These are phyloP conservation scores for Aureobasidium mangrovei DNA, from an alignment of 2,329 filamentous ascomycete species.

Conservation along the genomic window DNA sequence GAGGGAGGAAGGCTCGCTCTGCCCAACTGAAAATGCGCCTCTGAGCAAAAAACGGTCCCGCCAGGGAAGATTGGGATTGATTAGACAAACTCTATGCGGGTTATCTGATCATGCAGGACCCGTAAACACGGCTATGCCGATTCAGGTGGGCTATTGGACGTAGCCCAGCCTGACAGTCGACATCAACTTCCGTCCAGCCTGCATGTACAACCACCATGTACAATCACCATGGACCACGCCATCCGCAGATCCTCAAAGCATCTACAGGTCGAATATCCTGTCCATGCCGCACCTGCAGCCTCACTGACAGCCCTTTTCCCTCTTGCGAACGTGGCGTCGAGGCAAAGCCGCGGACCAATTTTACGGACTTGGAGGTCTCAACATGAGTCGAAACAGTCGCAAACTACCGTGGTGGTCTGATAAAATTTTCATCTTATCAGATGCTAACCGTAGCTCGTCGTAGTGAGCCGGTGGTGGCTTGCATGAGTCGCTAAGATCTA, in stretches of 20 bases:
- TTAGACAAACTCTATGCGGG: not conserved
- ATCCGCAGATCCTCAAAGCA: no score
- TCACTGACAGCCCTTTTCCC: not conserved
- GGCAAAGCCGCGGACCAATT: not conserved
- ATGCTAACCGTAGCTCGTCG: not conserved
- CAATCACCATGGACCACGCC: no score
- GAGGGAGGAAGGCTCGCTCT: not conserved
- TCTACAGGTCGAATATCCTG: not conserved
- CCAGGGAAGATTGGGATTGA: conserved; percentile 14
- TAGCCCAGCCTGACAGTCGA: no score
- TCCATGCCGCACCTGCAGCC: no score
- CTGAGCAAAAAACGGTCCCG: not conserved
- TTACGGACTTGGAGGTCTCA: no score
- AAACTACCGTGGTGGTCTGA: conserved; percentile 8
- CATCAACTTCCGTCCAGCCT: no score
- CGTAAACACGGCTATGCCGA: not conserved
- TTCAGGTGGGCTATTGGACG: no score
- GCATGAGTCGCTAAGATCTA: not conserved
- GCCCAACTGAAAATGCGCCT: not conserved
- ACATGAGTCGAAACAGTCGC: not conserved
- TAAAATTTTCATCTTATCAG: conserved; percentile 11
- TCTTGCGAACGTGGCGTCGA: no score
- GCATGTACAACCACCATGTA: no score
- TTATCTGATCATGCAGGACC: conserved; percentile 8
- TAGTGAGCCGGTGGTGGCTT: not conserved